Conservation (phyloP, 257 asterid genomes). For the Ajuga chamaepitys region DNA sequence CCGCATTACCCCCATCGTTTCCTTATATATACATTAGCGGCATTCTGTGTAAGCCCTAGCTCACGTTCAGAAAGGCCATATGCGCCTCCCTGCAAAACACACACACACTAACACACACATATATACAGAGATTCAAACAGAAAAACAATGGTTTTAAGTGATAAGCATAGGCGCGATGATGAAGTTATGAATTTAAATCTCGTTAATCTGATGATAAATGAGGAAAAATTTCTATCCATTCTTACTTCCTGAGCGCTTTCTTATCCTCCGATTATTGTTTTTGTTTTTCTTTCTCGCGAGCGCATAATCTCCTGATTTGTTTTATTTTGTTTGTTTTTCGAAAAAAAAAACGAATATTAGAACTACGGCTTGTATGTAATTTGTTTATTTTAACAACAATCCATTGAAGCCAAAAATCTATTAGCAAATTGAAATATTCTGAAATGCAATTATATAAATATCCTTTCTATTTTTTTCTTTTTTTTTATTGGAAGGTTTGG, state of each 20-base stretch:
- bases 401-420: too few species aligned
- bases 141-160: neutral
- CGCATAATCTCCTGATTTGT: too few species aligned
- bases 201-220: slow-evolving; percentile 36
- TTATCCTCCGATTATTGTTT: neutral
- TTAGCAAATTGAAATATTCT: too few species aligned
- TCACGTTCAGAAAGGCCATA: neutral
- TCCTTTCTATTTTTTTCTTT: too few species aligned
- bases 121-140: neutral
- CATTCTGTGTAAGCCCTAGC: neutral
- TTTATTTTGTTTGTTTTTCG: neutral
- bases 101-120: neutral
- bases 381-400: neutral
- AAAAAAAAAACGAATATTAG: neutral
- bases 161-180: slow-evolving; percentile 24
- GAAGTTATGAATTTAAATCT: slow-evolving; percentile 25
- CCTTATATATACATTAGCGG: neutral
- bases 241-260: slow-evolving; percentile 31
- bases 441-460: too few species aligned
- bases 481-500: too few species aligned
- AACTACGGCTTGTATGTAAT: neutral
- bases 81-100: slow-evolving; percentile 2
- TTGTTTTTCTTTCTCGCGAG: neutral
- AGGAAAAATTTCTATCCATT: slow-evolving; percentile 29
- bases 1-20: neutral